Conservation (phyloP, 768 basidiomycete species). For the Termitomyces titanicus region DNA sequence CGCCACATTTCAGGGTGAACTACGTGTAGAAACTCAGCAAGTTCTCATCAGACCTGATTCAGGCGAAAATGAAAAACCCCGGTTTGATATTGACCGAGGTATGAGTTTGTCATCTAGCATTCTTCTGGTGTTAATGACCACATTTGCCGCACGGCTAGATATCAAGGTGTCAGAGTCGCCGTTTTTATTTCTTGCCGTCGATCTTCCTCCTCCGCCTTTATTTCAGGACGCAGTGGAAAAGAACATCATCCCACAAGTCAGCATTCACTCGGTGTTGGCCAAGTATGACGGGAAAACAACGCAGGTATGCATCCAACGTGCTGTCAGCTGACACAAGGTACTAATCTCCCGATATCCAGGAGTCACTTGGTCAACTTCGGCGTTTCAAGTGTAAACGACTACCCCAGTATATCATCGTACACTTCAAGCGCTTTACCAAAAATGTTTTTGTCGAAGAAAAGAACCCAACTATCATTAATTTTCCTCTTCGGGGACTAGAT, state of each 20-base stretch:
- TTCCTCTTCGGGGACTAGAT: constrained; percentile 90
- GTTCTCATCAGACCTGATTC: constrained; percentile 80
- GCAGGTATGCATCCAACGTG: constrained; percentile 49
- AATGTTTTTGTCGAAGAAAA: constrained; percentile 98
- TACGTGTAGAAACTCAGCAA: constrained; percentile 91
- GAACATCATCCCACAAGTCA: constrained; percentile 98
- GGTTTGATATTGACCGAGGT: constrained; percentile 96
- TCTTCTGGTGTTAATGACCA: not conserved
- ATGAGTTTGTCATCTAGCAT: constrained; percentile 17
- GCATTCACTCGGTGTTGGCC: constrained; percentile 80
- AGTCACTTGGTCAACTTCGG: constrained; percentile 79
- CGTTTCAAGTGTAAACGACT: constrained; percentile 87
- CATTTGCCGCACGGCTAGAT: constrained; percentile 43
- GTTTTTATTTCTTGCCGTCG: constrained; percentile 93
- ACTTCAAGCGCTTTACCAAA: constrained; percentile 96
- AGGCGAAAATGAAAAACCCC: constrained; percentile 75
- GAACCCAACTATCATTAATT: constrained; percentile 98
- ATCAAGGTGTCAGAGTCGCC: constrained; percentile 84
- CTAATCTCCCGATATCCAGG: constrained; percentile 40
- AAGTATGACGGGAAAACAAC: constrained; percentile 94
- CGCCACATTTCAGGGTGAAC: constrained; percentile 90
- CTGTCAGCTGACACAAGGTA: not conserved
- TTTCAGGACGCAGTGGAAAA: constrained; percentile 97
- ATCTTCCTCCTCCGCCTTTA: constrained; percentile 94
- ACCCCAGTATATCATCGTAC: constrained; percentile 90